Base-by-base conservation (phyloP, 768 basidiomycete genomes). In the Podaxis pistillaris region DNA sequence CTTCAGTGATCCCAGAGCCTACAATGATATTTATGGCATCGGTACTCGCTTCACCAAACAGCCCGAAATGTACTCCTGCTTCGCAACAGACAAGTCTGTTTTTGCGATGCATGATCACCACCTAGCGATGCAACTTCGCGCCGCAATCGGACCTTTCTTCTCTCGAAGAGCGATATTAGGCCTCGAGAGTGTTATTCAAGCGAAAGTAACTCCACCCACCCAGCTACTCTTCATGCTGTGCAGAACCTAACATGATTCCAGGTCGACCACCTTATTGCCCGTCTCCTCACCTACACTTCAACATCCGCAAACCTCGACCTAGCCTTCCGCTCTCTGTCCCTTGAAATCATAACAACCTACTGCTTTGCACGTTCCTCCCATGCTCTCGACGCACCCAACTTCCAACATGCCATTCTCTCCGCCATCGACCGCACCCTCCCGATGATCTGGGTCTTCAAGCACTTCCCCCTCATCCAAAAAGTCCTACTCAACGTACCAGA, bases 261-360 rank as follows among this genome's bases (percentile, higher is more conserved):
- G 74, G 69, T 78, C n/a, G 74, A 79, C 26, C 68, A 69, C 6
- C 69, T 78, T 9, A 63, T 76, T 17, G 66, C 70, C 0, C 68
- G 69, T 1, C 67, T 77, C 3, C 64, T 71, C 30, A 57, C 61
- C 38, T 50, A 52, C 50, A 56, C 56, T 15, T 60, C 66, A 13
- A 68, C 68, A 37, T 58, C 76, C 1, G 74, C 72, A 12, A 74
- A 79, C 59, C 64, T 80, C 7, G 72, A 75, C 56, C 65, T 75
- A n/a, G 79, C 77, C 6, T 79, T 78, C 63, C 75, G 76, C 7
- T 73, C 72, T 22, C 70, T 74, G 4, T 74, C 75, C 22, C 64
- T 79, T 3, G 79, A 81, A n/a, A 70, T 79, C 28, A 75, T 79
- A 60, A 76, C 74, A 0, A 69, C 73, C 12, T 78, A 78, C 58